Base-by-base conservation (phyloP, 2,329 filamentous ascomycete genomes). In the Clonostachys rosea region DNA sequence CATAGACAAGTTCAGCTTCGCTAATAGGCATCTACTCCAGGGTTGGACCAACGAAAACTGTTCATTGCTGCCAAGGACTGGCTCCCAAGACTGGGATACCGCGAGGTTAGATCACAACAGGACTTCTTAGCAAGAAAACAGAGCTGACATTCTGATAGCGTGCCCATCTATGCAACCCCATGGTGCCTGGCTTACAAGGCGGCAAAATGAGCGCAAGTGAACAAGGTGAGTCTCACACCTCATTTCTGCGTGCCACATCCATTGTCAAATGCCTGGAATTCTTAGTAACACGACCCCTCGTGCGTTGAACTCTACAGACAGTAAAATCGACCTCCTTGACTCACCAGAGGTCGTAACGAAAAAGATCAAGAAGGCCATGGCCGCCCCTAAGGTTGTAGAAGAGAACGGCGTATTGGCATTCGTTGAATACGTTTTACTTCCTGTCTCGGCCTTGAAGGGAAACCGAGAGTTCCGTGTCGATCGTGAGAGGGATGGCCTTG, bases 281-380 rank as follows among this genome's bases (percentile, higher is more conserved):
- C 18, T 30, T 13, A 11, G 13, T 20, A 12, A n/a, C 17, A 10
- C 12, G 20, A 34, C 30, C 42, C 37, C 6, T 36, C 17, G 24
- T 30, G 34, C 4, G 34, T 17, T n/a, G n/a, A 14, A 34, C 6
- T 20, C 8, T 24, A 13, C 24, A 68, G 71, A 91, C 66, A 89
- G 83, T 61, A 96, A 96, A 71, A 95, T 97, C 54, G 94, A 97
- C 61, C 76, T 97, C n/a, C 79, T 97, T 16, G 94, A 97, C 60
- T 55, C 79, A 0, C 73, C 87, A 1, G 89, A 95, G 0, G 69
- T 72, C 3, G 86, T 97, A 13, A 73, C 78, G 56, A 90, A 87
- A 74, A 96, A 96, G 75, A 75, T 95, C 46, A 84, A 84, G 61
- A 96, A 96, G 68, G 91, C 92, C 1, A 81, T 86, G 52, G 88